Evolutionary conservation across 257 asterid species (phyloP).

Genomic region (Cordia subcordata): DNA sequence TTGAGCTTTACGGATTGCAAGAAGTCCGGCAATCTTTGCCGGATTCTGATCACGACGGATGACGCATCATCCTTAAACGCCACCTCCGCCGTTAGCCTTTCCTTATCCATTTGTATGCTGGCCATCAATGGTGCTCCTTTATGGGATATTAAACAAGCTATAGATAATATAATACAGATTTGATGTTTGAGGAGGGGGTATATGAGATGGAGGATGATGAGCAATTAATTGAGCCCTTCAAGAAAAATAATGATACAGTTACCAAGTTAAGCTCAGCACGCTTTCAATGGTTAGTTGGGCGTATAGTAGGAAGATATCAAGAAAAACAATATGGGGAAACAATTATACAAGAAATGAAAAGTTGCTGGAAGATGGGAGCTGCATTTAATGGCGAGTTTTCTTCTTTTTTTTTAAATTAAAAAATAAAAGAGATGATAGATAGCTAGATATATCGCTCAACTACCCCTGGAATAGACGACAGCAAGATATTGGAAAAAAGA

Average conservation of each 20-base stretch:
- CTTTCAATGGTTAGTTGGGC: constrained; percentile 7
- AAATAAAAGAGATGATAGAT: constrained; percentile 9
- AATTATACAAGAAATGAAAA: not conserved
- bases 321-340: not conserved
- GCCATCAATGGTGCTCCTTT: not conserved
- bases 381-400: constrained; percentile 19
- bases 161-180: not conserved
- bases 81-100: constrained; percentile 45
- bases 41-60: constrained; percentile 36
- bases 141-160: not conserved
- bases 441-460: constrained; percentile 34
- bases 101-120: constrained; percentile 40
- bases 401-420: too few species aligned
- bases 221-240: not conserved
- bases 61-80: constrained; percentile 39
- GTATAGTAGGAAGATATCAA: not conserved
- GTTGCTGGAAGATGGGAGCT: not conserved
- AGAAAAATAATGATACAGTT: constrained; percentile 3
- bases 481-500: not conserved
- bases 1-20: constrained; percentile 45
- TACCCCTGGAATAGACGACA: constrained; percentile 14
- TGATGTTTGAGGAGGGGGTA: not conserved
- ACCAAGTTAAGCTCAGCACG: not conserved
- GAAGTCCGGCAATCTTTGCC: constrained; percentile 38
- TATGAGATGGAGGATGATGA: constrained; percentile 4